Base-by-base conservation (phyloP, 306 rosid genomes). In the Delonix regia region DNA sequence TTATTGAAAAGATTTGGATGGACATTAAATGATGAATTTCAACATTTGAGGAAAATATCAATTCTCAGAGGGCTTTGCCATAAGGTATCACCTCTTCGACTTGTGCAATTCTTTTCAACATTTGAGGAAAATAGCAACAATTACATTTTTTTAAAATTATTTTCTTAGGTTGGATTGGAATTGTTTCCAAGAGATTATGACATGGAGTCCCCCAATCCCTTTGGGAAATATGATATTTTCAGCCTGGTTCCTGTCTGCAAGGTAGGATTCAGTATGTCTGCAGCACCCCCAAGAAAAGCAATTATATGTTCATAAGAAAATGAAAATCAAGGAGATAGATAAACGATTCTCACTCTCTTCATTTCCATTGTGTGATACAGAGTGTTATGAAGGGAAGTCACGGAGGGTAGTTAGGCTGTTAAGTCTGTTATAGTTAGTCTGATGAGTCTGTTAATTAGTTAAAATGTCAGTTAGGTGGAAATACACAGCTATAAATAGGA, bases 241-340 rank as follows among this genome's bases (percentile, higher is more conserved):
- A 90, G 97, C 83, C 49, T 94, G 84, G 89, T 94, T 84, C 98
- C 98, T 36, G 87, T 91, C 71, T 94, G 96, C 82, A 94, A 94
- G 98, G 98, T 94, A 30, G 22, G 77, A 33, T 27, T 74, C 73
- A 69, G 42, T 60, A 64, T 65, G 12, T 59, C 7, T 9, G 24
- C 10, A 10, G 27, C 15, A n/a, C 22, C 42, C 42, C 59, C 55
- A 11, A 24, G 34, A 28, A 25, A 14, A 13, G 18, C 74, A 47
- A 18, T 48, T 66, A 24, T 66, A 34, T 60, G 7, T 53, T 36
- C 42, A 65, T 84, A 80, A 45, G 24, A 18, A 36, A 36, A 36
- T 36, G 41, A 4, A 36, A 36, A 36, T 36, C 6, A 8, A 36
- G 7, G 41, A 36, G 41, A 36, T 36, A 36, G 6, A 36, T 4